Evolutionary conservation across 495 filamentous ascomycete species (phyloP), one percentile per base, ranked within the genome.

Genomic region (Penicillium angulare): DNA sequence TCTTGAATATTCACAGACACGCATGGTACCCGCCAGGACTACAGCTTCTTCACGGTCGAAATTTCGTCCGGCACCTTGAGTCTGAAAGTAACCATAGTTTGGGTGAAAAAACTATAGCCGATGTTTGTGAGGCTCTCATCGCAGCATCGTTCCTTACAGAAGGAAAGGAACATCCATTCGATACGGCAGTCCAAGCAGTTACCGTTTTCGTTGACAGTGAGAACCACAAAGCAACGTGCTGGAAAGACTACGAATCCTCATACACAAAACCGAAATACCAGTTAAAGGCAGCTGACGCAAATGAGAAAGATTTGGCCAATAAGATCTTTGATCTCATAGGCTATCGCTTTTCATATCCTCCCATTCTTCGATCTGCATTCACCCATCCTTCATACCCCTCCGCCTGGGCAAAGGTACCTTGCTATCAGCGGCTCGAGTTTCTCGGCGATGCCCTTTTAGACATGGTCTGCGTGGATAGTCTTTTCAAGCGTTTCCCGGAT

Each of bases 91-190:
- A 72, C 17, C 92, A 97, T 58, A 61, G 70, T 0, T 80, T 98
- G 5, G 87, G 82, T 3, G 88, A 96, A 61, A 98, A 98, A 69
- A 85, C 89, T 3, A 87, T 96, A 63, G 93, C 93, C n/a, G 93
- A 98, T 71, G 92, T 98, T 16, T 96, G 90, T 50, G 93, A 98
- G 66, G 93, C 93, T 3, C 62, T 97, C 53, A 97, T 98, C 45
- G 93, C 91, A 13, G 93, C 92, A 4, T 86, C 93, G 0, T 79
- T 95, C 35, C 74, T 96, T 7, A 82, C 86, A 2, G 73, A 77
- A 24, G 75, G 79, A 12, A 56, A 74, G 35, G 65, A 75, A 1
- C 66, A 79, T 44, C 79, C 78, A 31, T 88, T 92, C 60, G 87
- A 96, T 58, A 75, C 86, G 65, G 92, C 95, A 12, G 85, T 95